phyloP scores from a whole-genome alignment of 2,329 filamentous ascomycete genomes.

The Aureobasidium sp. region DNA sequence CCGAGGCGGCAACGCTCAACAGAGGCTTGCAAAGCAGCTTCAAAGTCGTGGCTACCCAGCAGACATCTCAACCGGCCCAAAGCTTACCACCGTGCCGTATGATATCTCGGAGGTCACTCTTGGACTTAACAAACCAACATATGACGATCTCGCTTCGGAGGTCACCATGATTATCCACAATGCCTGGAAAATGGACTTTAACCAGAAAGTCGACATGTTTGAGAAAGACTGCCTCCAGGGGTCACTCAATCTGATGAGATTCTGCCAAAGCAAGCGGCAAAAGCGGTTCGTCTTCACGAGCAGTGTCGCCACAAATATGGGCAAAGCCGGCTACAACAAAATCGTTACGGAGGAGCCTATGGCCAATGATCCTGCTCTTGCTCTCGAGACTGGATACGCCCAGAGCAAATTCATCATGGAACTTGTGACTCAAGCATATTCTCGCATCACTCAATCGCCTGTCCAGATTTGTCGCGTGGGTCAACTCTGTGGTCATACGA shows the following conservation, averaged over 20 bases:
- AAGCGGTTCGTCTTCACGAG: constrained; percentile 19
- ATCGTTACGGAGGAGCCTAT: constrained; percentile 13
- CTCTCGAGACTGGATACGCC: constrained; percentile 17
- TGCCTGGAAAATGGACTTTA: constrained; percentile 34
- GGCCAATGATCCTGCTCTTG: constrained; percentile 7
- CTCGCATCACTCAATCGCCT: not conserved
- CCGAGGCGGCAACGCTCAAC: constrained; percentile 18
- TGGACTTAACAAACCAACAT: constrained; percentile 22
- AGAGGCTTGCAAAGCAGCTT: constrained; percentile 23
- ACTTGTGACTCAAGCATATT: constrained; percentile 10
- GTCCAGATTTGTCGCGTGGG: constrained; percentile 18
- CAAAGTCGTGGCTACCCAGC: constrained; percentile 5
- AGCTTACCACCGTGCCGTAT: not conserved
- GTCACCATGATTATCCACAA: constrained; percentile 30
- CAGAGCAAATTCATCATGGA: constrained; percentile 20
- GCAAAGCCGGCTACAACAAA: constrained; percentile 1
- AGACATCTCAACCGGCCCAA: constrained; percentile 20
- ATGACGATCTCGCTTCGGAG: constrained; percentile 20
- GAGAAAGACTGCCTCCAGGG: constrained; percentile 27
- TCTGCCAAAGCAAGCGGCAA: constrained; percentile 23
- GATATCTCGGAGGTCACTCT: constrained; percentile 23
- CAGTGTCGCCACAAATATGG: constrained; percentile 18
- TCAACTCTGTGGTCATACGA: constrained; percentile 18
- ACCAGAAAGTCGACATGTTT: constrained; percentile 27
- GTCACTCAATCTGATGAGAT: constrained; percentile 27